Percentiles rank a stretch among this genome's conserved stretches.
Evolutionary conservation across 2,329 filamentous ascomycete genomes (phyloP).

Genomic region (Xylaria sp.): DNA sequence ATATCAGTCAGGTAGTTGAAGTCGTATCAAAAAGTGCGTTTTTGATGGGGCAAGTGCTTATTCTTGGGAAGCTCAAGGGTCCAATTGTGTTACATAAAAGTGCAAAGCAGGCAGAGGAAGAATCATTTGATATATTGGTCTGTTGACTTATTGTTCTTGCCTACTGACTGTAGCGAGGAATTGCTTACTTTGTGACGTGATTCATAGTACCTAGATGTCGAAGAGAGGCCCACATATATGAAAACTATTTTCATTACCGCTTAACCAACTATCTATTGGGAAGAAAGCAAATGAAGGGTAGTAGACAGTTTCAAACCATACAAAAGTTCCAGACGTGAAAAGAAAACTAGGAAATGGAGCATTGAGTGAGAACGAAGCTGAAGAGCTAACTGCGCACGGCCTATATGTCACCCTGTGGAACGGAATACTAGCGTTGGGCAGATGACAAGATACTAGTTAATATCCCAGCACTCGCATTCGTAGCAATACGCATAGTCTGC

Average conservation of each 20-base stretch:
- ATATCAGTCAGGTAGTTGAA: background rate
- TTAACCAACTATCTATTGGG: background rate
- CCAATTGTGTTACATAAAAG: background rate
- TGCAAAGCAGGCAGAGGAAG: background rate
- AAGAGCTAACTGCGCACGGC: background rate
- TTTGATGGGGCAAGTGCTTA: background rate
- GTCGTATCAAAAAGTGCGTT: constrained; percentile 6
- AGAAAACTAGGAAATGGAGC: background rate
- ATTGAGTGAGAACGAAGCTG: background rate
- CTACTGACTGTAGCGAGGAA: background rate
- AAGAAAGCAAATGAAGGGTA: background rate
- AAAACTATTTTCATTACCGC: background rate
- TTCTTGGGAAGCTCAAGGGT: background rate
- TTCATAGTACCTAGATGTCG: background rate
- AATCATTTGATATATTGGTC: background rate
- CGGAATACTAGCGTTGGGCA: background rate
- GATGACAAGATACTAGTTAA: background rate
- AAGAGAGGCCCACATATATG: background rate
- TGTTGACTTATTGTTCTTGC: background rate
- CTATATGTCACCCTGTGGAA: background rate
- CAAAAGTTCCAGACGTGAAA: background rate
- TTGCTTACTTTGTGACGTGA: background rate
- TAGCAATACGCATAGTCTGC: constrained; percentile 6
- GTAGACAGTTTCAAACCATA: background rate
- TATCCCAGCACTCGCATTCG: background rate